Conservation (phyloP, 257 asterid species). For the Thymus quinquecostatus region DNA sequence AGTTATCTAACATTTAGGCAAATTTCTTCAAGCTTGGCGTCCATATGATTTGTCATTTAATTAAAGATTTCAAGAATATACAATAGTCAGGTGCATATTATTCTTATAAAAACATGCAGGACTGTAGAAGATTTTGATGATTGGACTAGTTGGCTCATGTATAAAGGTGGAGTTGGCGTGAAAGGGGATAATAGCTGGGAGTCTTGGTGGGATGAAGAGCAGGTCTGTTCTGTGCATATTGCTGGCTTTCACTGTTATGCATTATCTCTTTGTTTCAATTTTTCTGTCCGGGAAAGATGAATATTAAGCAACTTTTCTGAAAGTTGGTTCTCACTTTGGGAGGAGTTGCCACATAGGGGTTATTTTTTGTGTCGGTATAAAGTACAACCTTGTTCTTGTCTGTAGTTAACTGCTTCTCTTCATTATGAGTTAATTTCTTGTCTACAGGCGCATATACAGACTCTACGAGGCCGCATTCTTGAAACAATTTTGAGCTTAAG, state of each 20-base stretch:
- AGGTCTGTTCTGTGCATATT: slow-evolving; percentile 52
- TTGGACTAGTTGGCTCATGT: slow-evolving; percentile 97
- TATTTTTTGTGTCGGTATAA: not conserved
- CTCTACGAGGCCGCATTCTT: slow-evolving; percentile 92
- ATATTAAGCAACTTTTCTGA: not conserved
- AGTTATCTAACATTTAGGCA: slow-evolving; percentile 17
- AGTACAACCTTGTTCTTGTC: slow-evolving; percentile 6
- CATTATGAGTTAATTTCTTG: slow-evolving; percentile 23
- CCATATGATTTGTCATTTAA: not conserved
- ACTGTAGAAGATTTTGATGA: slow-evolving; percentile 99
- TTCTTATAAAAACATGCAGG: slow-evolving; percentile 45
- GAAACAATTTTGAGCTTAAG: slow-evolving; percentile 95
- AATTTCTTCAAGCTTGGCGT: slow-evolving; percentile 31
- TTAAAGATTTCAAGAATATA: slow-evolving; percentile 11
- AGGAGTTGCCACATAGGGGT: not conserved
- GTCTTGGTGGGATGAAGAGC: slow-evolving; percentile 99
- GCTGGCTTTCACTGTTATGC: slow-evolving; percentile 12
- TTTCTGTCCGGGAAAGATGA: not conserved
- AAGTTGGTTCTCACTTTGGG: not conserved
- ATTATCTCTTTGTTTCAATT: not conserved
- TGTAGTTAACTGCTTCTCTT: not conserved
- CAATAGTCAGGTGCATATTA: slow-evolving; percentile 15
- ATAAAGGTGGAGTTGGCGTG: slow-evolving; percentile 98
- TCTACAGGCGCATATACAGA: slow-evolving; percentile 89
- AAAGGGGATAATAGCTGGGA: slow-evolving; percentile 98